These are phyloP conservation scores for Dictyostelium purpureum DNA, from an alignment of 78 protist species.

Conservation along the genomic window DNA sequence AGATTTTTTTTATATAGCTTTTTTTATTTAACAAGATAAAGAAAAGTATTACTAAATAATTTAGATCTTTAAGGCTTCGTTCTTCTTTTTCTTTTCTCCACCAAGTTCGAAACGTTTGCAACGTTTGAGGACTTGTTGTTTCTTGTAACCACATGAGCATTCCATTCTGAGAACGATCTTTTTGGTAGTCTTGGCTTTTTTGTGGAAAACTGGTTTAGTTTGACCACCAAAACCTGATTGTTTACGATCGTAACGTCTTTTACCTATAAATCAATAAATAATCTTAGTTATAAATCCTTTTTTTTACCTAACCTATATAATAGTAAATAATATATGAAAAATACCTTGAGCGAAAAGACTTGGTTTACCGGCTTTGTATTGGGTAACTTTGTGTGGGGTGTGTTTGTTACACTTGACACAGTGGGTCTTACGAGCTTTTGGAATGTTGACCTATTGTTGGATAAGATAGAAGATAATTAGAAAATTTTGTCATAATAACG, in stretches of 20 bases:
- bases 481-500: neutral
- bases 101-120: constrained; percentile 98
- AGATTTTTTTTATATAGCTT: neutral
- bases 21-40: neutral
- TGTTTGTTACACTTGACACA: constrained; percentile 97
- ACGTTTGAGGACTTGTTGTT: constrained; percentile 93
- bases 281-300: neutral
- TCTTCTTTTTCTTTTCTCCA: constrained; percentile 91
- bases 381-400: constrained; percentile 96
- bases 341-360: constrained; percentile 96
- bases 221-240: constrained; percentile 99
- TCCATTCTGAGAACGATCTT: constrained; percentile 98
- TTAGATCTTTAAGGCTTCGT: constrained; percentile 82
- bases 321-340: neutral
- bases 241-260: constrained; percentile 99
- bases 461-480: neutral
- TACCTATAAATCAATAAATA: constrained; percentile 61
- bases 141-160: constrained; percentile 95
- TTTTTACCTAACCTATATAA: neutral
- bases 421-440: constrained; percentile 95
- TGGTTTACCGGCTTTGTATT: constrained; percentile 99
- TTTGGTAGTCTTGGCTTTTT: constrained; percentile 99
- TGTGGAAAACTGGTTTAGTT: constrained; percentile 99
- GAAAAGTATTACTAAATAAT: neutral
- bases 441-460: constrained; percentile 94